Percentiles rank a stretch among this genome's conserved stretches.
These are phyloP conservation scores for Tilletia setariae DNA, from an alignment of 1,284 basidiomycete genomes.

Conservation along the genomic window DNA sequence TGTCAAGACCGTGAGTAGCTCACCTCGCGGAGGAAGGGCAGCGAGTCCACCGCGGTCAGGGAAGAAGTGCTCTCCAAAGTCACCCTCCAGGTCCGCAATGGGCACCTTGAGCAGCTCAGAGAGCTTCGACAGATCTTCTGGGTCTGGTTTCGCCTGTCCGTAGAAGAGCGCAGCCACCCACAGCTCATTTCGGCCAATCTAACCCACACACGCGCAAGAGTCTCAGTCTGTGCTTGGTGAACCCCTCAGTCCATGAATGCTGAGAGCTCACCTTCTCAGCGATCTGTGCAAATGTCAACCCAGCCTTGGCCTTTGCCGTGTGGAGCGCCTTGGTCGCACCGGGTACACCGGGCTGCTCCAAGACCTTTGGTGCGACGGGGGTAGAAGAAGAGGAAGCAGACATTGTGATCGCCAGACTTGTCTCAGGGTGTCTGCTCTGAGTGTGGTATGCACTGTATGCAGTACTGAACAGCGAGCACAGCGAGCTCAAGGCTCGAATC, in stretches of 20 bases:
- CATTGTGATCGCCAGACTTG: too few species aligned
- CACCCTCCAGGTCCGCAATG: conserved; percentile 25
- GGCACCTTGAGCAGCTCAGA: conserved; percentile 29
- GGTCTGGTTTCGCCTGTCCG: conserved; percentile 47
- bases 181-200: conserved; percentile 14
- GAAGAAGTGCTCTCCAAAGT: conserved; percentile 38
- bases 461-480: too few species aligned
- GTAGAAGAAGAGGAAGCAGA: not conserved
- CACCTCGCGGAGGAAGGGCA: conserved; percentile 39
- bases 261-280: conserved; percentile 33
- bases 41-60: conserved; percentile 37
- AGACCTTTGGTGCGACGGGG: conserved; percentile 2
- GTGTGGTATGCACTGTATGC: too few species aligned
- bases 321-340: conserved; percentile 36
- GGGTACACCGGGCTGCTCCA: conserved; percentile 31
- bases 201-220: too few species aligned
- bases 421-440: too few species aligned
- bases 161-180: conserved; percentile 29
- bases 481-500: too few species aligned
- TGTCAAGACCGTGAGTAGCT: not conserved
- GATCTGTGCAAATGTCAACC: conserved; percentile 40
- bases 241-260: conserved; percentile 21
- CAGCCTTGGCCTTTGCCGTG: conserved; percentile 32
- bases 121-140: conserved; percentile 32
- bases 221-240: not conserved